These are phyloP conservation scores for Cucumis hystrix DNA, from an alignment of 306 rosid species.

Conservation along the genomic window DNA sequence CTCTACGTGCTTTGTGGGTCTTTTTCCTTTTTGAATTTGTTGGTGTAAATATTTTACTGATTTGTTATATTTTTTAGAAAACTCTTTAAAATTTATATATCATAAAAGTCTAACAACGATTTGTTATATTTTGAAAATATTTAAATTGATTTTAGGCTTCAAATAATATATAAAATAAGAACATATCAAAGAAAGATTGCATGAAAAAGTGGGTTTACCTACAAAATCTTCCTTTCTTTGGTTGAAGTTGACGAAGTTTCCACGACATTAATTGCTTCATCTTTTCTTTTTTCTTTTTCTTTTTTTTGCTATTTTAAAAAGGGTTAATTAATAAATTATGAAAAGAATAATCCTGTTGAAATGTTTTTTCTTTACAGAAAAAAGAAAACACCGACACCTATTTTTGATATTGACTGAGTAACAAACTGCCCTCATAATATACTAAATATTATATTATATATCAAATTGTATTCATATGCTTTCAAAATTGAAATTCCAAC, in stretches of 20 bases:
- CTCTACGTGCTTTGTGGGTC: too few species aligned
- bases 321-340: neutral
- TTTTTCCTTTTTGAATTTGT: too few species aligned
- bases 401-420: neutral
- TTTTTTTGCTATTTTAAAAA: too few species aligned
- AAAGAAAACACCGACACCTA: neutral
- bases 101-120: too few species aligned
- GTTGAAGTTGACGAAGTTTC: conserved; percentile 4
- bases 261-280: neutral
- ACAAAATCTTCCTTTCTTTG: neutral
- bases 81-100: too few species aligned
- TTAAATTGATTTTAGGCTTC: too few species aligned
- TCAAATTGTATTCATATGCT: neutral
- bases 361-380: neutral
- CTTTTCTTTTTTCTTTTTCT: neutral
- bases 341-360: neutral
- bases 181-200: neutral
- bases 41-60: too few species aligned
- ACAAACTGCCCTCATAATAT: neutral
- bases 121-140: too few species aligned
- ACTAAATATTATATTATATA: neutral
- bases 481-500: neutral
- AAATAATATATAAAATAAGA: neutral
- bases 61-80: too few species aligned
- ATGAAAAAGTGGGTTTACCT: conserved; percentile 5